Percentiles rank a stretch among this genome's conserved stretches.
These are phyloP conservation scores for Paraconiothyrium sp. DNA, from an alignment of 2,329 filamentous ascomycete genomes.

Conservation along the genomic window DNA sequence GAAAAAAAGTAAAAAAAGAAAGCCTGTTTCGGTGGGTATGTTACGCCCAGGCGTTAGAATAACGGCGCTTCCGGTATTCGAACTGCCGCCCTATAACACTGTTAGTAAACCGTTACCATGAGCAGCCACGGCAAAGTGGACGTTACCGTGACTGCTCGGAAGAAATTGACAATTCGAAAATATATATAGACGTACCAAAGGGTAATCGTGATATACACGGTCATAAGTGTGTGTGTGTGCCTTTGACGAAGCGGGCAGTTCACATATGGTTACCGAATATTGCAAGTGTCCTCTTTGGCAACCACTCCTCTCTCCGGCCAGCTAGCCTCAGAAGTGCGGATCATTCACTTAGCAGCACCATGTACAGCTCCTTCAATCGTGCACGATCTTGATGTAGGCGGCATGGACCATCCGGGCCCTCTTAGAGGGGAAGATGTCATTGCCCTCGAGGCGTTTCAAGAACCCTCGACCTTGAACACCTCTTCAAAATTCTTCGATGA, in stretches of 20 bases:
- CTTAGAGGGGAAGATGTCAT: background rate
- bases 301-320: background rate
- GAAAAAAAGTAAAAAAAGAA: background rate
- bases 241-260: background rate
- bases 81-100: background rate
- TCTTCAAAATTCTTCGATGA: background rate
- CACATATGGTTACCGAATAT: background rate
- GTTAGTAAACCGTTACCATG: background rate
- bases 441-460: background rate
- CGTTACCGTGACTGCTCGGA: background rate
- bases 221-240: background rate
- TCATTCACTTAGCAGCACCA: background rate
- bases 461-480: background rate
- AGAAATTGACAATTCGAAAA: background rate
- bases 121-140: constrained; percentile 3
- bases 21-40: constrained; percentile 14
- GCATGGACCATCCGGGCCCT: background rate
- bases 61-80: background rate
- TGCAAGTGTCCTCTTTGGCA: background rate
- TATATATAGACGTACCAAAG: constrained; percentile 10
- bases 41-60: constrained; percentile 12
- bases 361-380: background rate
- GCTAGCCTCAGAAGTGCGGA: background rate
- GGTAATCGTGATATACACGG: background rate
- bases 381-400: background rate